Evolutionary conservation across 306 rosid genomes (phyloP), one percentile per base, ranked within the genome.

Genomic region (Purshia tridentata): DNA sequence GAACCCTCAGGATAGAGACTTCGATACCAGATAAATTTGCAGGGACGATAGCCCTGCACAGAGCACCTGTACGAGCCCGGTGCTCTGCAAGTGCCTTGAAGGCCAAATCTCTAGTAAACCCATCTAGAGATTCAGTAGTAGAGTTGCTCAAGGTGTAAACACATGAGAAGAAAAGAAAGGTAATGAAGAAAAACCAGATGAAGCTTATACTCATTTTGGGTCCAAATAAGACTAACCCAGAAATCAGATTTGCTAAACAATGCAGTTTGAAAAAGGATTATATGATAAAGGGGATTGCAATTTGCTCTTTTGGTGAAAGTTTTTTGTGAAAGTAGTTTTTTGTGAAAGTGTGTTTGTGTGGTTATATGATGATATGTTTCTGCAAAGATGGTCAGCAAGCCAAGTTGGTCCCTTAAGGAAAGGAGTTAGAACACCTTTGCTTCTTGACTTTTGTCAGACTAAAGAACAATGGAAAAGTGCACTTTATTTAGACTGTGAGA

Each of bases 11-110:
- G 5, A 89, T 74, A 0, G 92, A 89, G 69, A 89, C 86, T 72
- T 84, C 86, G 77, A 89, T 85, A n/a, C 92, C 88, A 0, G 97
- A 89, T 9, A 89, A 85, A 65, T 91, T 88, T 16, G 70, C 79
- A 0, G 96, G 97, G 73, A 90, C 84, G 68, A 72, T 51, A 8
- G 96, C 88, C 65, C 50, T 77, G 40, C 88, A 94, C 5, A 88
- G 56, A 74, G 88, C 79, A 11, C 97, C 96, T 0, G 96, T 91
- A 74, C 71, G 93, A 80, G 88, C 88, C 55, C 80, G 66, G 74
- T 67, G 91, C n/a, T 78, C 76, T 23, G 70, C 64, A 72, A 87
- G 67, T 39, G 88, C 73, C 60, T 80, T 80, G 61, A 84, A 75
- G 69, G 96, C 94, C 75, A 82, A 84, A 61, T 84, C 84, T 78